These are phyloP conservation scores for Leccinum solheimii DNA, from an alignment of 1,284 basidiomycete genomes.

Conservation along the genomic window DNA sequence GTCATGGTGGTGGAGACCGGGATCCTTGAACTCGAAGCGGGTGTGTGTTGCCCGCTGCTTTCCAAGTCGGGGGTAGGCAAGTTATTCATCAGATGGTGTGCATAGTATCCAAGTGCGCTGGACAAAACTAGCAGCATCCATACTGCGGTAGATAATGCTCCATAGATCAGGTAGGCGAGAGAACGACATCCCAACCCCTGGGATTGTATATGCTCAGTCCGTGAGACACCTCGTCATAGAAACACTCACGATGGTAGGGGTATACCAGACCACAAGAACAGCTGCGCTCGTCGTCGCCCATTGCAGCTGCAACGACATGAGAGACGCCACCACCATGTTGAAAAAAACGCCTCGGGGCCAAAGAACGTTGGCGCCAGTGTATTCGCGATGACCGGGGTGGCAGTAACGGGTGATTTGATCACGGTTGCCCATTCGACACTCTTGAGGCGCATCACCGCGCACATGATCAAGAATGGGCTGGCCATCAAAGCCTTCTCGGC, in stretches of 20 bases:
- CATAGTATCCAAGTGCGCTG: slow-evolving; percentile 38
- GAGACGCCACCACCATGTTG: slow-evolving; percentile 38
- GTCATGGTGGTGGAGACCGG: neutral
- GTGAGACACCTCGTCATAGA: neutral
- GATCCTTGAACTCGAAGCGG: neutral
- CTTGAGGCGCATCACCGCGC: neutral
- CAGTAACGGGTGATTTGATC: slow-evolving; percentile 34
- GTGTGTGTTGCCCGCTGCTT: neutral
- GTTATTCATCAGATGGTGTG: slow-evolving; percentile 5
- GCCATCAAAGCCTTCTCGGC: slow-evolving; percentile 7
- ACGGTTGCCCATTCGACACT: slow-evolving; percentile 27
- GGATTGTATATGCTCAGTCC: neutral
- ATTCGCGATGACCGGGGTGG: slow-evolving; percentile 5
- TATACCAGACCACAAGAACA: slow-evolving; percentile 38
- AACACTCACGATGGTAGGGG: slow-evolving; percentile 37
- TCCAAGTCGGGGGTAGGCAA: slow-evolving; percentile 5
- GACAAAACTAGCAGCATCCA: slow-evolving; percentile 43
- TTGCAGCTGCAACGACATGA: slow-evolving; percentile 37
- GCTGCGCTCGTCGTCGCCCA: slow-evolving; percentile 43
- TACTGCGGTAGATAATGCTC: slow-evolving; percentile 35
- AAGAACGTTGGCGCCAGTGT: slow-evolving; percentile 6
- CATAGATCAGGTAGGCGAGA: slow-evolving; percentile 41
- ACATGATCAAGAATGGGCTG: neutral
- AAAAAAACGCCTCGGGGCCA: slow-evolving; percentile 33
- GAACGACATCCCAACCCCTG: slow-evolving; percentile 43